These are phyloP conservation scores for Cenchrus americanus DNA, from an alignment of 176 grass and related monocot species.

Conservation along the genomic window DNA sequence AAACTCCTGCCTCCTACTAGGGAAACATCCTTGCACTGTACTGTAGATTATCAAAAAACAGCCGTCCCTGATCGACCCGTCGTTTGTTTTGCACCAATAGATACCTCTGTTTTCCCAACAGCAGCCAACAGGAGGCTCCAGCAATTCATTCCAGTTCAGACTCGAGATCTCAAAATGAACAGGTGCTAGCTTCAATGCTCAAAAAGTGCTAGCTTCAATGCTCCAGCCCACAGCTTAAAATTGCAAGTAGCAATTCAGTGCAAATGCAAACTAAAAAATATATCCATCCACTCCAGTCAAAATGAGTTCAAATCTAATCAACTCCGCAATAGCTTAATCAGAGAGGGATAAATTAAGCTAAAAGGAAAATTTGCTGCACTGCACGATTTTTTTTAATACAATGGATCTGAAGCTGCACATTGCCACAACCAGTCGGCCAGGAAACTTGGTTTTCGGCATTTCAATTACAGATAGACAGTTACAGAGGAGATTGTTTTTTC, in stretches of 20 bases:
- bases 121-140: neutral
- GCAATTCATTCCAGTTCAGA: neutral
- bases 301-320: neutral
- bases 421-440: neutral
- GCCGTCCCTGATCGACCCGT: too few relatives aligned
- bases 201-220: neutral
- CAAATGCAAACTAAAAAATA: neutral
- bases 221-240: neutral
- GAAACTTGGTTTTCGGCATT: neutral
- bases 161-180: neutral
- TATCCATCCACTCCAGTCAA: neutral
- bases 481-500: neutral
- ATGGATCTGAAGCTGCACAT: neutral
- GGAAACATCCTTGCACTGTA: neutral
- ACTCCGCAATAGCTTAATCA: neutral
- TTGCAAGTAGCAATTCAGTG: neutral
- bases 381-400: too few relatives aligned
- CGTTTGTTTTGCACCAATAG: too few relatives aligned
- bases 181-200: neutral
- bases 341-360: neutral
- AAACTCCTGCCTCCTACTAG: neutral
- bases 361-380: neutral
- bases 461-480: slow-evolving; percentile 39
- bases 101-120: neutral
- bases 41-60: neutral